These are phyloP conservation scores for Zasmidium cellare DNA, from an alignment of 2,329 filamentous ascomycete species.

Conservation along the genomic window DNA sequence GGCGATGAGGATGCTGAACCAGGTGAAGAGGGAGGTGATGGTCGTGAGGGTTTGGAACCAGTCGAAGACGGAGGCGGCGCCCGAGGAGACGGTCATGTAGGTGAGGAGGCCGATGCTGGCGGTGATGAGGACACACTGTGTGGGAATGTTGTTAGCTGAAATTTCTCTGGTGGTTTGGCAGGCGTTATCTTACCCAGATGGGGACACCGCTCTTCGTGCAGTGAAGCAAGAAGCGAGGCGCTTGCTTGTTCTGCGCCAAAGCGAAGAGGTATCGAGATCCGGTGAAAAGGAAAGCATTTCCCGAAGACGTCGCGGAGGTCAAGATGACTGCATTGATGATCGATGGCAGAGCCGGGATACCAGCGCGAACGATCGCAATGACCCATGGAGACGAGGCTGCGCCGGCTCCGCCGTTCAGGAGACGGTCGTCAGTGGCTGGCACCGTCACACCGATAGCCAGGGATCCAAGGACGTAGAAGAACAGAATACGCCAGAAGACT, in stretches of 20 bases:
- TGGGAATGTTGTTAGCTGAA: neutral
- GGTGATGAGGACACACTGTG: constrained; percentile 34
- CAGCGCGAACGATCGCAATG: constrained; percentile 67
- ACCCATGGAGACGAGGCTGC: constrained; percentile 59
- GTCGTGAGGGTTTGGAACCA: constrained; percentile 39
- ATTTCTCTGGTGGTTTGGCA: constrained; percentile 57
- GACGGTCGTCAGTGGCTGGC: constrained; percentile 52
- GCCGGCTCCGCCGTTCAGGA: constrained; percentile 48
- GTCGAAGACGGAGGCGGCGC: constrained; percentile 33
- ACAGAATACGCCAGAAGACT: constrained; percentile 55
- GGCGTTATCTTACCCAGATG: constrained; percentile 49
- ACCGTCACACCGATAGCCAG: constrained; percentile 61
- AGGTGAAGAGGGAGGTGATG: constrained; percentile 36
- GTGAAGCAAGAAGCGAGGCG: constrained; percentile 49
- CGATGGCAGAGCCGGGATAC: constrained; percentile 65
- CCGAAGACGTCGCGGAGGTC: constrained; percentile 68
- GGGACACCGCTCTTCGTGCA: constrained; percentile 49
- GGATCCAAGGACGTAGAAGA: constrained; percentile 60
- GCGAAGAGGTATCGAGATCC: constrained; percentile 55
- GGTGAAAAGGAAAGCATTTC: constrained; percentile 64
- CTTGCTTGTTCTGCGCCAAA: constrained; percentile 52
- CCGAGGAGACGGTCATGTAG: constrained; percentile 50
- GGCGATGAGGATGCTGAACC: constrained; percentile 30
- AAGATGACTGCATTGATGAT: constrained; percentile 77
- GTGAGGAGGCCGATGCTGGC: constrained; percentile 57